Percentiles rank a stretch among this genome's conserved stretches.
phyloP scores from a whole-genome alignment of 2,329 filamentous ascomycete species.

The Aspergillus caelatus region DNA sequence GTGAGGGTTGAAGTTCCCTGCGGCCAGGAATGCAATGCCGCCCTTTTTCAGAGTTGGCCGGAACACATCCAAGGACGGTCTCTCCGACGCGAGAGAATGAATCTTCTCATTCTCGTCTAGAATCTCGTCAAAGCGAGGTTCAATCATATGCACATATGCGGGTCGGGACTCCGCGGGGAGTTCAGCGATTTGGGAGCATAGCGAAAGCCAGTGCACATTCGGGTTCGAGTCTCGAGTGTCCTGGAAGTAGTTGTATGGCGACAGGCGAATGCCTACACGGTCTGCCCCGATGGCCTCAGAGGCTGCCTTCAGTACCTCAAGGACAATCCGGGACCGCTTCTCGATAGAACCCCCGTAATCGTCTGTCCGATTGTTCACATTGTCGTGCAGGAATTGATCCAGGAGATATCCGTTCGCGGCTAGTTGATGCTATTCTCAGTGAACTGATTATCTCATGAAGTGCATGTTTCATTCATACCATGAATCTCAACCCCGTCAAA shows the following conservation, averaged over 20 bases:
- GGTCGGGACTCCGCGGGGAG: background rate
- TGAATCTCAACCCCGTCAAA: constrained; percentile 56
- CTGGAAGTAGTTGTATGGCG: constrained; percentile 47
- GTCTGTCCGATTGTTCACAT: constrained; percentile 57
- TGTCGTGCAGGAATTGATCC: constrained; percentile 65
- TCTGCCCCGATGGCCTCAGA: constrained; percentile 50
- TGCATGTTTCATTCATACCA: constrained; percentile 19
- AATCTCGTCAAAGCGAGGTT: background rate
- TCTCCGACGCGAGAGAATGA: background rate
- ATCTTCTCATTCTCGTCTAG: background rate
- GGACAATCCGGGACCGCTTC: constrained; percentile 54
- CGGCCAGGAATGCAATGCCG: background rate
- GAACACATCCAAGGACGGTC: background rate
- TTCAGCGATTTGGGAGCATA: background rate
- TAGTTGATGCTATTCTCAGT: background rate
- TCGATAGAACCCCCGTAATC: constrained; percentile 51
- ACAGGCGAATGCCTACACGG: constrained; percentile 59
- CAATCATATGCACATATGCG: background rate
- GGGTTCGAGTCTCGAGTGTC: background rate
- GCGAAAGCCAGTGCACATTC: background rate
- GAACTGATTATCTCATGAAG: background rate
- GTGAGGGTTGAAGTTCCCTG: background rate
- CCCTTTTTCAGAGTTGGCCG: background rate
- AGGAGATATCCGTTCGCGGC: constrained; percentile 65
- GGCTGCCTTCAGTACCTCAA: constrained; percentile 59